Percentiles rank a stretch among this genome's conserved stretches.
These are phyloP conservation scores for Penicillium crustosum DNA, from an alignment of 2,329 filamentous ascomycete species.

Conservation along the genomic window DNA sequence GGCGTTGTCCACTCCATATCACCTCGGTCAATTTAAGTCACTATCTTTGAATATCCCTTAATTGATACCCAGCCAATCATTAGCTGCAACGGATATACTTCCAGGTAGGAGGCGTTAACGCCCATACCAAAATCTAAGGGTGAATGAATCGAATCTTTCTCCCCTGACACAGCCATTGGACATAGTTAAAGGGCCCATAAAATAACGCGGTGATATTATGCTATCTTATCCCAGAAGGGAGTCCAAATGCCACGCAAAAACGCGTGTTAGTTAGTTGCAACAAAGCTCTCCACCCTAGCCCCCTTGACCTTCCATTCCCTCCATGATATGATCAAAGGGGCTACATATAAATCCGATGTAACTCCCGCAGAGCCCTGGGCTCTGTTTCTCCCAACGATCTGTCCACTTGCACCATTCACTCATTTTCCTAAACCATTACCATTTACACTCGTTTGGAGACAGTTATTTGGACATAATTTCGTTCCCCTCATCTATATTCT, in stretches of 20 bases:
- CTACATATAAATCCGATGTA: conserved; percentile 15
- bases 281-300: neutral
- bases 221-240: neutral
- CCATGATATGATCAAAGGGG: conserved; percentile 11
- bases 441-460: conserved; percentile 15
- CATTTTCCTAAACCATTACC: conserved; percentile 1
- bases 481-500: conserved; percentile 6
- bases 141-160: neutral
- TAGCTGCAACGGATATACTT: neutral
- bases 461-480: conserved; percentile 9
- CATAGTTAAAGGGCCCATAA: neutral
- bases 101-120: neutral
- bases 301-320: conserved; percentile 8
- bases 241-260: neutral
- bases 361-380: neutral
- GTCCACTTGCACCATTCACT: conserved; percentile 2
- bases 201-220: neutral
- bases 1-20: neutral
- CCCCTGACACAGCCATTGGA: neutral
- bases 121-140: neutral
- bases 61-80: neutral
- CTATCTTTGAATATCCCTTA: neutral
- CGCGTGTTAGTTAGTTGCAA: neutral
- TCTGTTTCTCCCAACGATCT: neutral
- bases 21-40: neutral